These are phyloP conservation scores for Rhizopus stolonifer DNA, from an alignment of 371 early-diverging fungal genomes.

Conservation along the genomic window DNA sequence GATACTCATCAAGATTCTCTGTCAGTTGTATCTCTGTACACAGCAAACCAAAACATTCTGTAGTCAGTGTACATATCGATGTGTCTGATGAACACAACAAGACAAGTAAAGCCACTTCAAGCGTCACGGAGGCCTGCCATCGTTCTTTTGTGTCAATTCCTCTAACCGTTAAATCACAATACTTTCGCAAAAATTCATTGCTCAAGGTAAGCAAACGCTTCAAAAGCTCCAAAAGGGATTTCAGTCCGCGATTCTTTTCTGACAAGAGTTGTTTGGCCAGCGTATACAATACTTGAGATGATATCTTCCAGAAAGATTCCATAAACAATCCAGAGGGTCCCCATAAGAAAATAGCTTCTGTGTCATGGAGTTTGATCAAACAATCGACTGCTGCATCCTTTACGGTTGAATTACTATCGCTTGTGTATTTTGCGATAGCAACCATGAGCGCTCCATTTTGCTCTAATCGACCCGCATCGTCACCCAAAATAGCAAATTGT, in stretches of 20 bases:
- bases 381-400: constrained; percentile 66
- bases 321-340: constrained; percentile 49
- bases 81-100: constrained; percentile 69
- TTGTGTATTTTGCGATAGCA: constrained; percentile 62
- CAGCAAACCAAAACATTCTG: constrained; percentile 56
- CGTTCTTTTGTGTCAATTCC: constrained; percentile 68
- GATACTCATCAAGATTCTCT: constrained; percentile 49
- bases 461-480: constrained; percentile 32
- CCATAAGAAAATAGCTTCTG: constrained; percentile 56
- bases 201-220: constrained; percentile 61
- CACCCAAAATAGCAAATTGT: constrained; percentile 52
- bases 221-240: constrained; percentile 62
- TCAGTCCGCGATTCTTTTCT: constrained; percentile 56
- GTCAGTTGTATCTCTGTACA: constrained; percentile 61
- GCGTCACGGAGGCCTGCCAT: constrained; percentile 61
- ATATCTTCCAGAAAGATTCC: constrained; percentile 62
- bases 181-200: constrained; percentile 65
- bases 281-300: constrained; percentile 44
- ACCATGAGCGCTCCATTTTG: constrained; percentile 60
- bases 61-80: constrained; percentile 56
- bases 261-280: constrained; percentile 46
- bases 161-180: constrained; percentile 48
- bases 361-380: constrained; percentile 56
- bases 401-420: constrained; percentile 51
- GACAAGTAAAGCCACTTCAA: constrained; percentile 74